Conservation (phyloP, 176 grass and related monocot species). For the Pontederia paniculata region DNA sequence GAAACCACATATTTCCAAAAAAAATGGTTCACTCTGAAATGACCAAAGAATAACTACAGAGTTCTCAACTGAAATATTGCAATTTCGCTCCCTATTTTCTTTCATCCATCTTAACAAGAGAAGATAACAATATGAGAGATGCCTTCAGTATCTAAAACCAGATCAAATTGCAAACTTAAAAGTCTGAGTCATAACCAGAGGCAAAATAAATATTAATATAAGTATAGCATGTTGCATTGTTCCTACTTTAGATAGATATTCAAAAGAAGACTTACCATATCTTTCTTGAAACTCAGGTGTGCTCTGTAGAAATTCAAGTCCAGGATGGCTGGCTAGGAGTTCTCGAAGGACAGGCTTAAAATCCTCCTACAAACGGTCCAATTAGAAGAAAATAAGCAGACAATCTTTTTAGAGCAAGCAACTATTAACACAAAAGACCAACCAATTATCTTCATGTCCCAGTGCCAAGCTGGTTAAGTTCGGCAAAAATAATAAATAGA, state of each 20-base stretch:
- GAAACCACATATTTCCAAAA: too few relatives aligned
- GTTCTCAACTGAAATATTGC: too few relatives aligned
- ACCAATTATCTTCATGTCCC: not conserved
- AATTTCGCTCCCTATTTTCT: too few relatives aligned
- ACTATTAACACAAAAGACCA: not conserved
- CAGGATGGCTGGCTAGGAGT: slow-evolving; percentile 74
- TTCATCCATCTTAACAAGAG: too few relatives aligned
- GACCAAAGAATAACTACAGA: too few relatives aligned
- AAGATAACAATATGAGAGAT: too few relatives aligned
- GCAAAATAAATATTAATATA: slow-evolving; percentile 1
- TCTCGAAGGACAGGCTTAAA: slow-evolving; percentile 76
- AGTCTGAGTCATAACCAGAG: too few relatives aligned
- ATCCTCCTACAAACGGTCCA: slow-evolving; percentile 44
- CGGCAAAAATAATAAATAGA: too few relatives aligned
- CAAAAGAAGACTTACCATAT: slow-evolving; percentile 62
- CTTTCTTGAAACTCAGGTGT: slow-evolving; percentile 96
- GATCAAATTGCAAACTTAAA: too few relatives aligned
- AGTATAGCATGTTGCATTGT: not conserved
- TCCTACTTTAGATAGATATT: not conserved
- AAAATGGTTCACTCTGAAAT: too few relatives aligned
- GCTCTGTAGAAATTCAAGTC: slow-evolving; percentile 75
- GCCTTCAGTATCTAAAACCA: too few relatives aligned
- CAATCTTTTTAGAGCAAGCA: slow-evolving; percentile 9
- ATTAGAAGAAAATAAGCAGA: slow-evolving; percentile 13
- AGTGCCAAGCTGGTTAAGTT: too few relatives aligned